Evolutionary conservation across 805 yeast genomes (phyloP).

Genomic region (Candida ulmi): DNA sequence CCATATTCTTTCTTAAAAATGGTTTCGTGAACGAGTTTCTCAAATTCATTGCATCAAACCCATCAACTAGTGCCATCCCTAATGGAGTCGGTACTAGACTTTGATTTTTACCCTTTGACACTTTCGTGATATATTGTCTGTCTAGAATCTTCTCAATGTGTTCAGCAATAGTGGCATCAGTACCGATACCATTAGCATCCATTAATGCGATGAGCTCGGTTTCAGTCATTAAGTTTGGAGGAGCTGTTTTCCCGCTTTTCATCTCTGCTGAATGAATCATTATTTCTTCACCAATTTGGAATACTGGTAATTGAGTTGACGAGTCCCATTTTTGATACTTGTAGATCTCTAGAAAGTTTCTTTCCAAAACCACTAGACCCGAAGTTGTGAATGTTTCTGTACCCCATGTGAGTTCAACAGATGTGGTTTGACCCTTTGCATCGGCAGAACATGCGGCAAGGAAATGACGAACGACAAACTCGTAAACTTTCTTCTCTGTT

Average conservation of each 20-base stretch:
- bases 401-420: conserved; percentile 69
- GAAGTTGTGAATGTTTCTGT: conserved; percentile 63
- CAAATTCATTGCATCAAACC: conserved; percentile 74
- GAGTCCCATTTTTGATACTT: conserved; percentile 74
- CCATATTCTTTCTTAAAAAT: conserved; percentile 72
- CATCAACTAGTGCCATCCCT: conserved; percentile 85
- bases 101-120: conserved; percentile 29
- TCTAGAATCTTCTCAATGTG: conserved; percentile 78
- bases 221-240: conserved; percentile 86
- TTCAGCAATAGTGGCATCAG: conserved; percentile 98
- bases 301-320: conserved; percentile 57
- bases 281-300: conserved; percentile 51
- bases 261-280: conserved; percentile 52
- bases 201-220: conserved; percentile 85
- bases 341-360: conserved; percentile 78
- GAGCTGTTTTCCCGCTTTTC: conserved; percentile 68
- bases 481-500: conserved; percentile 71
- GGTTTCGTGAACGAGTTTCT: conserved; percentile 84
- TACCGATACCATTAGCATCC: conserved; percentile 98
- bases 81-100: conserved; percentile 70
- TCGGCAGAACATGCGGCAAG: conserved; percentile 90
- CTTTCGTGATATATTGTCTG: conserved; percentile 60
- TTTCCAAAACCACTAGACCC: conserved; percentile 70
- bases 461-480: conserved; percentile 79
- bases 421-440: conserved; percentile 71